Conservation (phyloP, 2,329 filamentous ascomycete genomes). For the Pezizomycotina sp. region DNA sequence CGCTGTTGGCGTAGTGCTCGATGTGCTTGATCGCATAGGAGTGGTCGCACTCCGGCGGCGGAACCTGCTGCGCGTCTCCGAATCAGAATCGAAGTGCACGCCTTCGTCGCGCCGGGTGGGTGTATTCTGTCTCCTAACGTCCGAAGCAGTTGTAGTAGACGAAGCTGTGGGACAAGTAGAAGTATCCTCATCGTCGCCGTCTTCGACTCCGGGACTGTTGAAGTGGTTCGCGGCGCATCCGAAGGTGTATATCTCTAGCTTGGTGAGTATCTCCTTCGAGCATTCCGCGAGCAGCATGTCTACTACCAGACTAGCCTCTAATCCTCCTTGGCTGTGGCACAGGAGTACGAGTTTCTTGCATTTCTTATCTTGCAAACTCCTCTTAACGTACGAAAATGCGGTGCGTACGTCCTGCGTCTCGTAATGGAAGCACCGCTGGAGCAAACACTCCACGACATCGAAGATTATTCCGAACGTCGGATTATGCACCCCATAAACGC, state of each 20-base stretch:
- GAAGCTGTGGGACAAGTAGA: too few relatives aligned
- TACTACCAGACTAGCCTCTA: conserved; percentile 29
- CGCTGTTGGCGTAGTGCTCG: conserved; percentile 62
- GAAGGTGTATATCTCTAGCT: conserved; percentile 34
- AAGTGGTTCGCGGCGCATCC: conserved; percentile 22
- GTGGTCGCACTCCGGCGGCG: too few relatives aligned
- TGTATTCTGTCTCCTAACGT: too few relatives aligned
- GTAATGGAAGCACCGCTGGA: conserved; percentile 59
- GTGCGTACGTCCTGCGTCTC: conserved; percentile 45
- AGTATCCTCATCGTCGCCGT: too few relatives aligned
- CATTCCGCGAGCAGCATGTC: conserved; percentile 30
- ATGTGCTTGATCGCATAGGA: conserved; percentile 56
- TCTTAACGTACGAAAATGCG: conserved; percentile 30
- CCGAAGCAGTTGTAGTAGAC: too few relatives aligned
- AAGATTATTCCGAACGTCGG: conserved; percentile 57
- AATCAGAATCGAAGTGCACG: too few relatives aligned
- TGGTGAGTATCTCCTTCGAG: conserved; percentile 28
- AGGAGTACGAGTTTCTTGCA: conserved; percentile 30
- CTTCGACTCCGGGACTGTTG: conserved; percentile 20
- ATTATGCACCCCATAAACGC: conserved; percentile 58
- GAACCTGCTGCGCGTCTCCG: too few relatives aligned
- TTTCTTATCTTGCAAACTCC: conserved; percentile 28
- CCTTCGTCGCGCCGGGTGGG: too few relatives aligned
- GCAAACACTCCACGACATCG: conserved; percentile 58
- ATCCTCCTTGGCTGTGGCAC: conserved; percentile 31